phyloP scores from a whole-genome alignment of 2,329 filamentous ascomycete species.

The Scedosporium minutisporum region DNA sequence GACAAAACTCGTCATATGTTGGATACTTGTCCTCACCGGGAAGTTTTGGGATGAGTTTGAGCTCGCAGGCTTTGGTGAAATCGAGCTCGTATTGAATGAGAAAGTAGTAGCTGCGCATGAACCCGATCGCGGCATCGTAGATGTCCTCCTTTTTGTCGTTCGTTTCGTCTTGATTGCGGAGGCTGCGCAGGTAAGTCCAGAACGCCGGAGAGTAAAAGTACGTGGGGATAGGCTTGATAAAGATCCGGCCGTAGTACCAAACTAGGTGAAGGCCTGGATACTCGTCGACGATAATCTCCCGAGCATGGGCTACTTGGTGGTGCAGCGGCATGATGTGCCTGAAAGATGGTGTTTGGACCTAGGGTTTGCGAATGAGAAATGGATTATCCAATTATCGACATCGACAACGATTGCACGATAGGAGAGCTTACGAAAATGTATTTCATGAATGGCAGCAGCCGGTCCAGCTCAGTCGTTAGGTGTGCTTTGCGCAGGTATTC shows the following conservation, averaged over 20 bases:
- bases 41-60: conserved; percentile 17
- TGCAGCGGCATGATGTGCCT: conserved; percentile 24
- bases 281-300: conserved; percentile 28
- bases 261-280: conserved; percentile 30
- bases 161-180: conserved; percentile 5
- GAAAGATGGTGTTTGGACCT: conserved; percentile 6
- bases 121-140: conserved; percentile 20
- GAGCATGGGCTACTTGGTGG: conserved; percentile 25
- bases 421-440: conserved; percentile 3
- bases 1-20: conserved; percentile 19
- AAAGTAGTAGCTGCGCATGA: conserved; percentile 23
- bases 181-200: conserved; percentile 17
- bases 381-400: neutral
- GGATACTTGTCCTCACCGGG: conserved; percentile 5
- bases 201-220: conserved; percentile 25
- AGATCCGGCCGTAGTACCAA: conserved; percentile 28
- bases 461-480: neutral
- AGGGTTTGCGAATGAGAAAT: neutral
- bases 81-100: conserved; percentile 25
- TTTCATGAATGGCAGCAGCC: conserved; percentile 5
- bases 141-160: conserved; percentile 9
- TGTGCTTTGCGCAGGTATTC: neutral
- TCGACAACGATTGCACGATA: neutral
- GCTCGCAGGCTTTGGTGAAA: conserved; percentile 20
- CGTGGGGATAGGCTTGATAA: conserved; percentile 30